These are phyloP conservation scores for Sporothrix pallida DNA, from an alignment of 2,329 filamentous ascomycete genomes.

Conservation along the genomic window DNA sequence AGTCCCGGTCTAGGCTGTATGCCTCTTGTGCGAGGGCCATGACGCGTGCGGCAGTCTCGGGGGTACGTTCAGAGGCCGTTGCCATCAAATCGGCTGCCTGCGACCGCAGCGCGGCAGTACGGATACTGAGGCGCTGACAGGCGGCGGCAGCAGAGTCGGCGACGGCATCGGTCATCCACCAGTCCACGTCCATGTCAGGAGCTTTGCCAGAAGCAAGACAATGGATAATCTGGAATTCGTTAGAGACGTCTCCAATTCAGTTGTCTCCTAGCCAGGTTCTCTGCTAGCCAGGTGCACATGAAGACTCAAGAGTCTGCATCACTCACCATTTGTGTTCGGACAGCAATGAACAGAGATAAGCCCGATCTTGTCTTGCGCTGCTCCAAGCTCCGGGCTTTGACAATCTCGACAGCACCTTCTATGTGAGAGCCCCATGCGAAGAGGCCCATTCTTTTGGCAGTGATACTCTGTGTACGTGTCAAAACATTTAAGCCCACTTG, in stretches of 20 bases:
- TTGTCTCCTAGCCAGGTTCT: background rate
- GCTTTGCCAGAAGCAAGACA: slow-evolving; percentile 59
- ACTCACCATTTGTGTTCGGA: slow-evolving; percentile 65
- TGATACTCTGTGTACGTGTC: slow-evolving; percentile 50
- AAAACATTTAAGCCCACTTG: too few species aligned
- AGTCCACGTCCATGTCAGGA: slow-evolving; percentile 61
- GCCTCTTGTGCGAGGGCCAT: slow-evolving; percentile 58
- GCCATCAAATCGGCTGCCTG: slow-evolving; percentile 59
- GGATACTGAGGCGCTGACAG: slow-evolving; percentile 60
- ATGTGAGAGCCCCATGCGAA: slow-evolving; percentile 68
- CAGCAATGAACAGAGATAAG: slow-evolving; percentile 62
- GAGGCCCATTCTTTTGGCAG: slow-evolving; percentile 59
- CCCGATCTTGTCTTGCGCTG: slow-evolving; percentile 61
- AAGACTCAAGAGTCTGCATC: too few species aligned
- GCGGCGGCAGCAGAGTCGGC: slow-evolving; percentile 56
- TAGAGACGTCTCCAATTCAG: background rate
- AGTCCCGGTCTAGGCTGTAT: slow-evolving; percentile 59
- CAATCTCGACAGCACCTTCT: slow-evolving; percentile 67
- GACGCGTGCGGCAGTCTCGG: slow-evolving; percentile 58
- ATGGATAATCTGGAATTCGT: slow-evolving; percentile 57
- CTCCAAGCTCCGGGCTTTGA: slow-evolving; percentile 62
- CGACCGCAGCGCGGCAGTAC: slow-evolving; percentile 60
- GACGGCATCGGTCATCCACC: slow-evolving; percentile 63
- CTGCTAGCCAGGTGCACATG: background rate
- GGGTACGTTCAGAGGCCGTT: slow-evolving; percentile 50